These are phyloP conservation scores for Fraxinus baroniana DNA, from an alignment of 305 asterid genomes.

Conservation along the genomic window DNA sequence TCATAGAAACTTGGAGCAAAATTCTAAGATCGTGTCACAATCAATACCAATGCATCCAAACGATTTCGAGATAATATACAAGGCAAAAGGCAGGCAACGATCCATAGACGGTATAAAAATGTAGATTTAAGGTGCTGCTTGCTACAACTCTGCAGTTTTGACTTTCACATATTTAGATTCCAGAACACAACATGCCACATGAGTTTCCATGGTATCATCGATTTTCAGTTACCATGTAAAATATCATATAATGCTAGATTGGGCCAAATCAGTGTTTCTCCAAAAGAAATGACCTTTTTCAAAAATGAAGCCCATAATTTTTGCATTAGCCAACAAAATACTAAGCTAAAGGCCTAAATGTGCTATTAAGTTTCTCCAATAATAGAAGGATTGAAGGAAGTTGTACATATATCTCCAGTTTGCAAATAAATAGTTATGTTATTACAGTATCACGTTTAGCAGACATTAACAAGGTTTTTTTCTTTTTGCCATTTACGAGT, in stretches of 20 bases:
- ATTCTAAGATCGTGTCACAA: not conserved
- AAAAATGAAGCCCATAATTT: not conserved
- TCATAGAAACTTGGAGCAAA: not conserved
- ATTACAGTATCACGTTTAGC: not conserved
- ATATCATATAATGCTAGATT: not conserved
- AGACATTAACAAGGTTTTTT: constrained; percentile 1
- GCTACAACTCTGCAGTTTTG: not conserved
- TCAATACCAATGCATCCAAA: not conserved
- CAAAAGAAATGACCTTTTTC: not conserved
- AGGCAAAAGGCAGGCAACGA: not conserved
- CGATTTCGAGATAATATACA: not conserved
- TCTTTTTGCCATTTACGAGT: constrained; percentile 16
- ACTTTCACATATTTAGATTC: not conserved
- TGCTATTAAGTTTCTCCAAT: not conserved
- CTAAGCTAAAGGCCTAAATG: not conserved
- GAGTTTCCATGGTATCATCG: not conserved
- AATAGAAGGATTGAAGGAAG: constrained; percentile 15
- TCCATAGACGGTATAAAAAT: not conserved
- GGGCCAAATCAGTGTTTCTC: not conserved
- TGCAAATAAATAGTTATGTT: not conserved
- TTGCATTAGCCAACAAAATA: not conserved
- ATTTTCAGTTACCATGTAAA: not conserved
- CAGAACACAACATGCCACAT: not conserved
- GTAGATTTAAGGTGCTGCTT: not conserved
- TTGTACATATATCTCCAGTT: not conserved